phyloP scores from a whole-genome alignment of 225 moss, liverwort and hornwort genomes.

The Pseudoscleropodium purum region DNA sequence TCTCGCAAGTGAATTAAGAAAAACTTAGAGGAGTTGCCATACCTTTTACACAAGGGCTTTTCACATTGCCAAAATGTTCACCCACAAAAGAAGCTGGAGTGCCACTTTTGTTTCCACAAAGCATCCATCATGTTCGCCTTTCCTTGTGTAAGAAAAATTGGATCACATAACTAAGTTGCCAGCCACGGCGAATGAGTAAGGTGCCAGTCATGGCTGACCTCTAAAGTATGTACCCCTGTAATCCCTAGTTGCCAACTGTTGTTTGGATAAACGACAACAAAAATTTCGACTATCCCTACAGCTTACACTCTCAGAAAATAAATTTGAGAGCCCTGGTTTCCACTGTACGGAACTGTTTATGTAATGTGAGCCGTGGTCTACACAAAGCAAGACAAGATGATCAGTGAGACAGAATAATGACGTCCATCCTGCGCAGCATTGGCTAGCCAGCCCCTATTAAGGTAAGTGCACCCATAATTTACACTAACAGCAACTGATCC shows the following conservation, averaged over 20 bases:
- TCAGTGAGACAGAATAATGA: neutral
- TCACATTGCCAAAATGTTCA: neutral
- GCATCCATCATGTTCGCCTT: neutral
- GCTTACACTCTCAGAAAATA: neutral
- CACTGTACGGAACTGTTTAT: neutral
- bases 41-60: neutral
- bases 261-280: neutral
- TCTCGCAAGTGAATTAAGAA: neutral
- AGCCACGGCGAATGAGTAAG: no score
- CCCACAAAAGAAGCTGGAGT: neutral
- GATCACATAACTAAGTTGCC: neutral
- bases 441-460: neutral
- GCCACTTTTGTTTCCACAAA: neutral
- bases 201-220: neutral
- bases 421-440: neutral
- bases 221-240: neutral
- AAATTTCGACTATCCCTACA: neutral
- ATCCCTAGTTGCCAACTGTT: neutral
- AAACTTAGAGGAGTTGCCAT: neutral
- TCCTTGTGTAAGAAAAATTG: neutral
- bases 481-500: neutral
- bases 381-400: neutral
- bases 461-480: neutral
- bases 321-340: neutral
- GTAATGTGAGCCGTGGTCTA: no score